Conservation (phyloP, 176 grass and related monocot genomes). For the Zoysia pacifica region DNA sequence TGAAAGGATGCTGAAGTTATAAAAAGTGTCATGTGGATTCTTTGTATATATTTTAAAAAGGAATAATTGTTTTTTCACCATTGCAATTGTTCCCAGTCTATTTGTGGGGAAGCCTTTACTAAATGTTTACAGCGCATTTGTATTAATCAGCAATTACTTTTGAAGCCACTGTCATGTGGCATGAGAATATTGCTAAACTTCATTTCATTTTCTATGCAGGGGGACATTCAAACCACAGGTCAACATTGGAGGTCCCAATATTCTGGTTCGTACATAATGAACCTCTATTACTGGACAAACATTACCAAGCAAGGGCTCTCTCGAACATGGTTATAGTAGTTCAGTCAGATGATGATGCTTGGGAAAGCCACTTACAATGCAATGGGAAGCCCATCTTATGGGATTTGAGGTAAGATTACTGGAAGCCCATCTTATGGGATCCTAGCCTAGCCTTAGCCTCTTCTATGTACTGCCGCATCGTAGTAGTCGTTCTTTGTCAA, state of each 20-base stretch:
- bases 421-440: conserved; percentile 69
- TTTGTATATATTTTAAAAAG: background rate
- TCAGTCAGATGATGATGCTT: conserved; percentile 83
- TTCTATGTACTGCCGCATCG: background rate
- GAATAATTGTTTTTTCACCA: no score
- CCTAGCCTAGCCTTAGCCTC: conserved; percentile 2
- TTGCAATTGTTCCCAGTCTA: background rate
- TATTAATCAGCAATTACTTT: background rate
- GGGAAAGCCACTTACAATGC: conserved; percentile 97
- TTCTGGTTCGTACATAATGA: conserved; percentile 97
- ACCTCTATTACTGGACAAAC: conserved; percentile 81
- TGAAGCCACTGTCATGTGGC: background rate
- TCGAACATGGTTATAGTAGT: conserved; percentile 92
- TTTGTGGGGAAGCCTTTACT: conserved; percentile 15
- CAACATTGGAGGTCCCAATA: conserved; percentile 89
- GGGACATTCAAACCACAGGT: conserved; percentile 69
- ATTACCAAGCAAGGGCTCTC: conserved; percentile 94
- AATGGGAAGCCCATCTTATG: conserved; percentile 82
- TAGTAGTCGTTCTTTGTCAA: background rate
- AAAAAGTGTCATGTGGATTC: background rate
- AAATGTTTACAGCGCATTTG: background rate
- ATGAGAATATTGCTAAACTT: conserved; percentile 14
- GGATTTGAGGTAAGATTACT: conserved; percentile 71
- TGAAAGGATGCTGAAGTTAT: background rate
- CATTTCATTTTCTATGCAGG: conserved; percentile 50